Evolutionary conservation across 1,139 yeast species (phyloP), one percentile per base, ranked within the genome.

Genomic region (Sugiyamaella xylanicola): DNA sequence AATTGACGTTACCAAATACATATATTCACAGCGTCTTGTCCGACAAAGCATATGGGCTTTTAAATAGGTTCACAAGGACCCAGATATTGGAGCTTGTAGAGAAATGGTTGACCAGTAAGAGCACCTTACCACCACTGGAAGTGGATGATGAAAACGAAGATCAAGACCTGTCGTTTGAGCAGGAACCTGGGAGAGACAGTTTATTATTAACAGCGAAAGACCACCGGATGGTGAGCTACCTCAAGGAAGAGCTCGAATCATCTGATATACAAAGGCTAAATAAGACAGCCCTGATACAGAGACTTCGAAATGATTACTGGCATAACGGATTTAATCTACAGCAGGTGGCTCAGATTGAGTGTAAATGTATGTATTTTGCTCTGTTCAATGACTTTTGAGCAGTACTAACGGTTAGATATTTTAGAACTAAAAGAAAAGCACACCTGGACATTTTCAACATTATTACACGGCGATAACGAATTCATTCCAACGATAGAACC

Each of bases 341-440:
- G 17, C 96, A 88, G 65, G 68, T 84, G 47, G 86, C 95, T 0
- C 92, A 87, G 61, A 72, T 87, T 7, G 95, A 88, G 63, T 81
- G 87, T 56, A 87, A 84, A 62, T 66, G 64, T 61, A 49, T 42
- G 63, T n/a, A n/a, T n/a, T n/a, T n/a, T n/a, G n/a, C n/a, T n/a
- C n/a, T n/a, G n/a, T n/a, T n/a, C n/a, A n/a, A n/a, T n/a, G n/a
- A n/a, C n/a, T n/a, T n/a, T n/a, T n/a, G n/a, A n/a, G n/a, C n/a
- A n/a, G n/a, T 43, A 19, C 15, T 44, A 45, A 17, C 46, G n/a
- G 44, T 29, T 19, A 61, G 63, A 79, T 46, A 73, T 87, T 41
- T 79, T 86, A 3, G 86, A 84, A 62, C 77, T 78, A 49, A 85
- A 88, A 0, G 71, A 73, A 43, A 60, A 75, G 0, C 79, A 74